phyloP scores from a whole-genome alignment of 2,329 filamentous ascomycete species.

The Pseudocercospora crystallina region DNA sequence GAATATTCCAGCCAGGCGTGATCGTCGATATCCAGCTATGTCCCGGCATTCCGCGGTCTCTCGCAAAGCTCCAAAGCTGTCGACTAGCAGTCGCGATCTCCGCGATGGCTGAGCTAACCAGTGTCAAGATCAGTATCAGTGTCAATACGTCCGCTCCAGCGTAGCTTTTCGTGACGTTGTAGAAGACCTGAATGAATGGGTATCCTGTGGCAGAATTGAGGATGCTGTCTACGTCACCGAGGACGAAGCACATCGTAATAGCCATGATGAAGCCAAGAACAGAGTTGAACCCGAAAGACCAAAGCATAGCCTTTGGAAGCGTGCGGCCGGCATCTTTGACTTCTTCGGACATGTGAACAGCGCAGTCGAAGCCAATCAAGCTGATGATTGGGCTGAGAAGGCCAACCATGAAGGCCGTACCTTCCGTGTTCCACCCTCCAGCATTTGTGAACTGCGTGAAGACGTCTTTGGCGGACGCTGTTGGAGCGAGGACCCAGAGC shows the following conservation, averaged over 20 bases:
- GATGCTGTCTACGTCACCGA: conserved; percentile 27
- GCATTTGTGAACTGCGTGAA: conserved; percentile 28
- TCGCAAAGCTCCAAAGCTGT: conserved; percentile 36
- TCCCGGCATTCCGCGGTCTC: conserved; percentile 37
- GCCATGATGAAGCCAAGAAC: conserved; percentile 14
- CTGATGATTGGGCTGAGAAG: not conserved
- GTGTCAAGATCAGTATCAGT: conserved; percentile 33
- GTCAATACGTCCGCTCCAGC: conserved; percentile 35
- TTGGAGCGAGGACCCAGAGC: conserved; percentile 39
- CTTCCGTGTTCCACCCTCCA: conserved; percentile 9
- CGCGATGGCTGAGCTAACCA: conserved; percentile 32
- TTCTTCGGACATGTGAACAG: conserved; percentile 17
- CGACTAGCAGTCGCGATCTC: conserved; percentile 37
- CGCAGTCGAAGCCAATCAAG: conserved; percentile 11
- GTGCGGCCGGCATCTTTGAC: conserved; percentile 8
- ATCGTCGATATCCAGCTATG: conserved; percentile 2
- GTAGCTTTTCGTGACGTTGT: conserved; percentile 32
- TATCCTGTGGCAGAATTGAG: conserved; percentile 24
- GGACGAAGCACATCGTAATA: conserved; percentile 35
- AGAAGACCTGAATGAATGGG: conserved; percentile 38
- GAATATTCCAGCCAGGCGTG: conserved; percentile 6
- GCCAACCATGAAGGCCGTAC: conserved; percentile 9
- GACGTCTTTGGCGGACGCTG: conserved; percentile 16
- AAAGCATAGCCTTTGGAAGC: conserved; percentile 10
- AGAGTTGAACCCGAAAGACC: conserved; percentile 8